Evolutionary conservation across 768 basidiomycete genomes (phyloP), one percentile per base, ranked within the genome.

Genomic region (Phlegmacium glaucopus): DNA sequence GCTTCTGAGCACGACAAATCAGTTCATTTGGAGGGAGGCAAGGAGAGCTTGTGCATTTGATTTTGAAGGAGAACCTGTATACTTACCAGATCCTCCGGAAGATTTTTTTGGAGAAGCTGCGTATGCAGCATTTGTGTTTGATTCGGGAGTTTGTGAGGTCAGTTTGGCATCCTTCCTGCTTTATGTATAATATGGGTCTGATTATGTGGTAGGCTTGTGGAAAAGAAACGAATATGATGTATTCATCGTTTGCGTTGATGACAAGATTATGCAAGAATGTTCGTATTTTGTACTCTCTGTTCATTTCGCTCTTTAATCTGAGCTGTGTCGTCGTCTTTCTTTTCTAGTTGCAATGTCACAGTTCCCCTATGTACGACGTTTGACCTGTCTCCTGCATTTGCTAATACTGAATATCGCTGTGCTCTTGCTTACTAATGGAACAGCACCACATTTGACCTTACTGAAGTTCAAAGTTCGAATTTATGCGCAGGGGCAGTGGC

Each of bases 41-140:
- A 72, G 87, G 17, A 51, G 67, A 22, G 42, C 55, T 36, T 48
- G 50, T 34, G 27, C 42, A 7, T 42, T 55, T 39, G n/a, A 48
- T 37, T n/a, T n/a, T 37, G 36, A 42, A 30, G 6, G 26, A 35
- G 44, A 51, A 35, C 16, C 17, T 11, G 15, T 55, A 12, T 39
- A 16, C 6, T 44, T 62, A n/a, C 63, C 63, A n/a, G 61, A 62
- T 44, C 58, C 48, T 10, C 54, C 49, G 8, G 27, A 25, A 15
- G 17, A 42, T 1, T 47, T 60, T 26, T 78, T 77, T 58, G 75
- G 70, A 4, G 87, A 89, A 55, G 57, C 78, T 0, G 67, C 76
- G 0, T 85, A 81, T 59, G 82, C 80, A n/a, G 77, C 83, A 0
- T 77, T 86, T 45, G 50, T 87, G 17, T 88, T 84, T 48, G 78